These are phyloP conservation scores for Rhytidiadelphus loreus DNA, from an alignment of 225 moss, liverwort and hornwort species.

Conservation along the genomic window DNA sequence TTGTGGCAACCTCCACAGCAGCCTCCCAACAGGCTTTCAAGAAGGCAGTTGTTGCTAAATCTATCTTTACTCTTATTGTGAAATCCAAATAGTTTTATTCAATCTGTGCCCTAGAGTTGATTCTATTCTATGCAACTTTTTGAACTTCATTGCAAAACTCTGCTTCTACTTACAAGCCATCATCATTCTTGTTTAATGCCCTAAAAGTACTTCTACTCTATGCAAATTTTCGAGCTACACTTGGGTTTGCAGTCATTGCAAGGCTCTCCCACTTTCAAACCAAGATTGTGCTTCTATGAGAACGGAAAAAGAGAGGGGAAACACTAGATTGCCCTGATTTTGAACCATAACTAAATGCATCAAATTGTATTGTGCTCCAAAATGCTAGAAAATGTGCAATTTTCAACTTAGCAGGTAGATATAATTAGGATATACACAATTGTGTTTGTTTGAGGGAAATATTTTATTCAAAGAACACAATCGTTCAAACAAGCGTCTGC, in stretches of 20 bases:
- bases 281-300: not conserved
- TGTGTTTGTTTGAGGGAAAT: not conserved
- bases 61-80: not conserved
- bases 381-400: not conserved
- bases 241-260: not conserved
- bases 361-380: not conserved
- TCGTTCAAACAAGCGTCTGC: not conserved
- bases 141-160: not conserved
- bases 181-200: not conserved
- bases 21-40: constrained; percentile 4
- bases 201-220: not conserved
- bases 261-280: not conserved
- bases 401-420: not conserved
- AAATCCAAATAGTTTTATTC: not conserved
- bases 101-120: not conserved
- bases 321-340: not conserved
- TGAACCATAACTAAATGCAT: not conserved
- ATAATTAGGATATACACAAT: not conserved
- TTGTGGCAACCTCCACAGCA: not conserved
- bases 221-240: not conserved
- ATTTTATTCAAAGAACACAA: not conserved
- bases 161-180: not conserved
- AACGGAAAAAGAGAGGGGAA: not conserved
- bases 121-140: not conserved
- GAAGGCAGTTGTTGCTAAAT: not conserved